phyloP scores from a whole-genome alignment of 2,329 filamentous ascomycete species.

The Dactylellina sp. region DNA sequence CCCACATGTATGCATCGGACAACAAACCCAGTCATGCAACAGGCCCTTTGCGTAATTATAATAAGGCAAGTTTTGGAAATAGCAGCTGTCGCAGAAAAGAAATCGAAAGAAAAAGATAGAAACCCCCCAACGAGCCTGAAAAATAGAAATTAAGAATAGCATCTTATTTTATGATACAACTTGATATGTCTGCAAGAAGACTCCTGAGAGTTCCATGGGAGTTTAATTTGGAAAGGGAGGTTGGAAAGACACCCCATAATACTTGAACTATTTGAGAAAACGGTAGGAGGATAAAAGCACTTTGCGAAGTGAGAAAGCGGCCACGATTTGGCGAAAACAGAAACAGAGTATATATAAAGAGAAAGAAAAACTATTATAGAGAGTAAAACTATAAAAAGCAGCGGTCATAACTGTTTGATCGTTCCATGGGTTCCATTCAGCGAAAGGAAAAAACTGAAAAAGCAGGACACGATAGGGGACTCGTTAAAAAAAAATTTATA shows the following conservation, averaged over 20 bases:
- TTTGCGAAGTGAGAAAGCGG: too few relatives aligned
- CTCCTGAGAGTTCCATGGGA: too few relatives aligned
- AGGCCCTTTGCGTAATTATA: too few relatives aligned
- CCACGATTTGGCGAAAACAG: too few relatives aligned
- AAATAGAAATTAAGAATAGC: slow-evolving; percentile 15
- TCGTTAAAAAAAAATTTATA: slow-evolving; percentile 43
- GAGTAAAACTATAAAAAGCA: slow-evolving; percentile 13
- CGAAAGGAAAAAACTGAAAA: slow-evolving; percentile 17
- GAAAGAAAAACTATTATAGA: slow-evolving; percentile 29
- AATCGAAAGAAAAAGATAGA: not conserved
- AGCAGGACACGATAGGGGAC: slow-evolving; percentile 16
- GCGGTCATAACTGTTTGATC: slow-evolving; percentile 30
- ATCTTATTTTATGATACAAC: slow-evolving; percentile 31
- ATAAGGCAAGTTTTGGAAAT: too few relatives aligned
- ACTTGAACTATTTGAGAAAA: not conserved
- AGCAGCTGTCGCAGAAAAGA: too few relatives aligned
- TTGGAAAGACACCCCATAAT: too few relatives aligned
- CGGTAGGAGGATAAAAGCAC: not conserved
- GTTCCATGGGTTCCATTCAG: slow-evolving; percentile 30
- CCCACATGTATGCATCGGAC: too few relatives aligned
- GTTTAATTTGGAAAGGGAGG: too few relatives aligned
- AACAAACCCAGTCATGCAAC: too few relatives aligned
- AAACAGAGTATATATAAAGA: slow-evolving; percentile 1
- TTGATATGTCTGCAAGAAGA: not conserved
- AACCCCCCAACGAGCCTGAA: not conserved